Base-by-base conservation (phyloP, 2,329 filamentous ascomycete genomes). In the Coniochaeta sp. region DNA sequence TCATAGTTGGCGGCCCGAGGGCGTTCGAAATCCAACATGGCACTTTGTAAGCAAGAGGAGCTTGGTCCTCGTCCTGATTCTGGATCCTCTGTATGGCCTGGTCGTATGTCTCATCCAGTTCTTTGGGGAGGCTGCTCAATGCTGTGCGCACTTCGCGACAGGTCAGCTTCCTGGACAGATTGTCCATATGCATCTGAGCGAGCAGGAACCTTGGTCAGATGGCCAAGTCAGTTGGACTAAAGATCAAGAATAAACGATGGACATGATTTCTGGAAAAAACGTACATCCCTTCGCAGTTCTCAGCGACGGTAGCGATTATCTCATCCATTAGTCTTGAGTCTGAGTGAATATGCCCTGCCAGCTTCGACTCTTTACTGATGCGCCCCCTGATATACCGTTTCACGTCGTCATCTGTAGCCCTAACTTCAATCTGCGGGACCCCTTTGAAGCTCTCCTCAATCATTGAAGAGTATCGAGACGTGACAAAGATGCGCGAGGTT, bases 21-120 rank as follows among this genome's bases (percentile, higher is more conserved):
- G 73, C 66, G 28, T 59, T 72, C 2, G 64, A 67, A 2, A 78
- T 69, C 76, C 74, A 78, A 0, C 64, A 65, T 0, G 77, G 59
- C 0, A 68, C 67, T 3, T 65, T 17, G 12, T 64, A 72, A 0
- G 67, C 65, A 0, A 65, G 61, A 1, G 60, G 16, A 4, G 24
- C 12, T 0, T 47, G 17, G 0, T 72, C 74, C 6, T 73, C 57
- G 1, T 68, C 42, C 30, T 63, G 57, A 4, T 61, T 58, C 2
- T 72, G 44, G 32, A 79, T 75, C 24, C 76, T 62, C 1, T 68
- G 30, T 60, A 64, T 61, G 0, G 73, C 71, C 0, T 74, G 62
- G 26, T 55, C n/a, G 28, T 55, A 55, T n/a, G 28, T 26, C 17
- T 34, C 17, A 19, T 38, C 24, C 72, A 65, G 24, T 72, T 42